phyloP scores from a whole-genome alignment of 768 basidiomycete genomes.

The Suillus clintonianus region DNA sequence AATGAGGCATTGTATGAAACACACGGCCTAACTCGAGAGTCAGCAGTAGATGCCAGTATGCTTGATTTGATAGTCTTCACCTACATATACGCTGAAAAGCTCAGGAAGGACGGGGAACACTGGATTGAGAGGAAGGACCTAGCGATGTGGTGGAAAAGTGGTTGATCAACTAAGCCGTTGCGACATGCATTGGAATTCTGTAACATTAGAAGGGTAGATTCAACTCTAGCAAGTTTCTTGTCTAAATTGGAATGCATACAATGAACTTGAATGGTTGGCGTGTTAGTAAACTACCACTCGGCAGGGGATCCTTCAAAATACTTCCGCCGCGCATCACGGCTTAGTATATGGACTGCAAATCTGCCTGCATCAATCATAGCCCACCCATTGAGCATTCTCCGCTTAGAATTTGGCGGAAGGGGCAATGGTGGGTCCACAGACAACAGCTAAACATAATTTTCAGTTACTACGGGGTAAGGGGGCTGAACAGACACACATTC shows the following conservation, averaged over 20 bases:
- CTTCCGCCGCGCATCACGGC: conserved; percentile 62
- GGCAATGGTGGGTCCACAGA: conserved; percentile 56
- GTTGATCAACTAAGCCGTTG: background rate
- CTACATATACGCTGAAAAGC: conserved; percentile 28
- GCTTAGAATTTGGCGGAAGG: conserved; percentile 65
- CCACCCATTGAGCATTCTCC: conserved; percentile 70
- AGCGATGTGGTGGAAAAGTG: background rate
- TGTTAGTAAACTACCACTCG: conserved; percentile 26
- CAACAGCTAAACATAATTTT: conserved; percentile 48
- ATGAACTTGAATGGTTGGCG: background rate
- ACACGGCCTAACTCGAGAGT: background rate
- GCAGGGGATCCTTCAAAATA: conserved; percentile 50
- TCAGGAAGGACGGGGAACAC: conserved; percentile 23
- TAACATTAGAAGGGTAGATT: background rate
- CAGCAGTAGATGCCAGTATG: conserved; percentile 10
- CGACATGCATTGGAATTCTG: background rate
- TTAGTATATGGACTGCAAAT: conserved; percentile 79
- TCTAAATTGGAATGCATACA: background rate
- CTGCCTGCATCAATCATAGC: conserved; percentile 81
- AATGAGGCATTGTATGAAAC: background rate
- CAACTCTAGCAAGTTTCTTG: too few species aligned
- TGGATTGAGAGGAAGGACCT: conserved; percentile 6
- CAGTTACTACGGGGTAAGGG: conserved; percentile 4
- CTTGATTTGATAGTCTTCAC: conserved; percentile 31
- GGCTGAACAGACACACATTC: conserved; percentile 47